phyloP scores from a whole-genome alignment of 1,284 basidiomycete species.

The Ganoderma sp. region DNA sequence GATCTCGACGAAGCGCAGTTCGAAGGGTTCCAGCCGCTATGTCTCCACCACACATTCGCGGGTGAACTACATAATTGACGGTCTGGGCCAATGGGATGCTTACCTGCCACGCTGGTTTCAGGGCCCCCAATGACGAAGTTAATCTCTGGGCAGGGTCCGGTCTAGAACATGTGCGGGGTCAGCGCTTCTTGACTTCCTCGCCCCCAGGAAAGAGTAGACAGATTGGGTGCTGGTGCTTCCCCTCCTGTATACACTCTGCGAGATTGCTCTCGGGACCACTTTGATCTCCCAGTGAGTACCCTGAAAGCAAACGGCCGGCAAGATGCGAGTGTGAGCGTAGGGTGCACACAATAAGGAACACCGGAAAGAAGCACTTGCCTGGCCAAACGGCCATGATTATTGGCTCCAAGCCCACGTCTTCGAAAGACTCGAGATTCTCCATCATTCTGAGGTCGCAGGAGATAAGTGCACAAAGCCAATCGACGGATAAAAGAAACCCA shows the following conservation, averaged over 20 bases:
- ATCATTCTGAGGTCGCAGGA: conserved; percentile 59
- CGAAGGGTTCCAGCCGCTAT: conserved; percentile 67
- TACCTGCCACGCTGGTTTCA: conserved; percentile 53
- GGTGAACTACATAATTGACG: conserved; percentile 4
- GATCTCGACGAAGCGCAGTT: conserved; percentile 65
- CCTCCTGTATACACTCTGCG: conserved; percentile 67
- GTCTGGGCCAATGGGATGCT: conserved; percentile 6
- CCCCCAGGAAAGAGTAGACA: conserved; percentile 28
- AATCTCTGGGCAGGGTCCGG: conserved; percentile 49
- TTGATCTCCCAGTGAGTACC: conserved; percentile 60
- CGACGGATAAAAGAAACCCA: conserved; percentile 37
- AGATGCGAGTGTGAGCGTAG: conserved; percentile 3
- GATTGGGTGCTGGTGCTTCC: conserved; percentile 73
- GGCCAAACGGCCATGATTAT: conserved; percentile 78
- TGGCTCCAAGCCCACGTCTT: conserved; percentile 65
- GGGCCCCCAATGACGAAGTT: conserved; percentile 72
- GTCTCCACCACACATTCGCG: conserved; percentile 18
- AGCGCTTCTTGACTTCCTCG: conserved; percentile 15
- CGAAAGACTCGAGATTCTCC: conserved; percentile 71
- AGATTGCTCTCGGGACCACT: conserved; percentile 58
- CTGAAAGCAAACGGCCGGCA: conserved; percentile 37
- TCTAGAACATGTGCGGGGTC: conserved; percentile 12
- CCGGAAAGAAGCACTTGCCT: conserved; percentile 44
- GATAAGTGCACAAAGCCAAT: conserved; percentile 7
- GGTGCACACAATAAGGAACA: background rate